Conservation (phyloP, 208 protist species). For the Trypanosoma scelopori region DNA sequence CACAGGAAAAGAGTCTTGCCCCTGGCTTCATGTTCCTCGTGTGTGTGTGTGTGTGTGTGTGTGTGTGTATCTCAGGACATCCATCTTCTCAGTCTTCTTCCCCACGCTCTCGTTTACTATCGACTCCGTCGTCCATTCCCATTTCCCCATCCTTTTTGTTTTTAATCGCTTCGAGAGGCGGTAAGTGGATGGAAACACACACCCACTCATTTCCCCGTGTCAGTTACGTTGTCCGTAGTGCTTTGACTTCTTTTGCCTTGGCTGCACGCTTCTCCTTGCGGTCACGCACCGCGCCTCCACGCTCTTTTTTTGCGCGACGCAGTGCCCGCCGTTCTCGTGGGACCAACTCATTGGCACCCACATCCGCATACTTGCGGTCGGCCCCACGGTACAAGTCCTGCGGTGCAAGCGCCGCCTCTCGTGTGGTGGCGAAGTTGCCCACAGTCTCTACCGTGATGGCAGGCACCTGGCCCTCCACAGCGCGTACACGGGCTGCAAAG, state of each 20-base stretch:
- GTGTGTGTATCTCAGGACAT: background rate
- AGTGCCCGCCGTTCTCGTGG: conserved; percentile 74
- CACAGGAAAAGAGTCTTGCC: too few species aligned
- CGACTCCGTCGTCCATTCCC: background rate
- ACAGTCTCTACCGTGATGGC: conserved; percentile 84
- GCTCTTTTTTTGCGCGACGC: conserved; percentile 78
- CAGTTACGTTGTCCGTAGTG: background rate
- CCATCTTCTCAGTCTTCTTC: background rate
- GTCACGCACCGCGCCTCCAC: conserved; percentile 35
- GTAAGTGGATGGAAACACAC: too few species aligned
- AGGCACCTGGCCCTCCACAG: conserved; percentile 79
- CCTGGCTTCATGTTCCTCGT: too few species aligned
- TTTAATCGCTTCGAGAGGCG: conserved; percentile 1
- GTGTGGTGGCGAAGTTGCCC: conserved; percentile 80
- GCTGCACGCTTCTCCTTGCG: conserved; percentile 37
- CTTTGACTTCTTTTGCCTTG: conserved; percentile 33
- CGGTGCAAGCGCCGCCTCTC: conserved; percentile 76
- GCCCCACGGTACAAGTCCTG: conserved; percentile 83
- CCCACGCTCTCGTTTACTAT: background rate
- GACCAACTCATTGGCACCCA: conserved; percentile 67
- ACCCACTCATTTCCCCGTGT: too few species aligned
- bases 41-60: too few species aligned
- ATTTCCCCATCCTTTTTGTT: conserved; percentile 19
- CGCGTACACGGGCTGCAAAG: conserved; percentile 83
- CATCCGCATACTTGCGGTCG: conserved; percentile 61